These are phyloP conservation scores for Panicum virgatum DNA, from an alignment of 202 grass and related monocot species.

Conservation along the genomic window DNA sequence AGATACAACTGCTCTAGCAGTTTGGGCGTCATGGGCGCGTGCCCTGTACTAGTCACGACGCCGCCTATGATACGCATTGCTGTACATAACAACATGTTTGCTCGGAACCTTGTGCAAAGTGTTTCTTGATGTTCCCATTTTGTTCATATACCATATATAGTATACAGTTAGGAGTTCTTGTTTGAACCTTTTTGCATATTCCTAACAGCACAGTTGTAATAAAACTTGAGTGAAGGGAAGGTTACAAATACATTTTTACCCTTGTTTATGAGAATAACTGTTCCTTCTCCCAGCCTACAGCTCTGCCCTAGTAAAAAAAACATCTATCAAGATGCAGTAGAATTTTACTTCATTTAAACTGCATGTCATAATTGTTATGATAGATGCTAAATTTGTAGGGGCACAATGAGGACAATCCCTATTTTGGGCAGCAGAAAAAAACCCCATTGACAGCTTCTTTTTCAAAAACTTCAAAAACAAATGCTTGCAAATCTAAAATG, in stretches of 20 bases:
- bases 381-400: not conserved
- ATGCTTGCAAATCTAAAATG: not conserved
- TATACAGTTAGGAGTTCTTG: not conserved
- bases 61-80: too few relatives aligned
- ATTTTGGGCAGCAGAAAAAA: not conserved
- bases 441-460: not conserved
- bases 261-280: not conserved
- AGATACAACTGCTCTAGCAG: too few relatives aligned
- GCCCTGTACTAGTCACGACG: too few relatives aligned
- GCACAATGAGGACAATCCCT: not conserved
- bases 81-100: too few relatives aligned
- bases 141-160: not conserved
- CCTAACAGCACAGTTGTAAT: not conserved
- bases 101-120: not conserved
- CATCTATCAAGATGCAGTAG: not conserved
- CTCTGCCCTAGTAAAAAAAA: not conserved
- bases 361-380: not conserved
- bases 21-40: too few relatives aligned
- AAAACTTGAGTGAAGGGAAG: not conserved
- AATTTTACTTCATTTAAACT: not conserved
- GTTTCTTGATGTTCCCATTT: not conserved
- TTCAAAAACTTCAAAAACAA: not conserved
- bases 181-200: slow-evolving; percentile 1
- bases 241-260: not conserved
- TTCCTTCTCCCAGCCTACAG: too few relatives aligned